Conservation (phyloP, 768 basidiomycete genomes). For the Tulasnella sp. region DNA sequence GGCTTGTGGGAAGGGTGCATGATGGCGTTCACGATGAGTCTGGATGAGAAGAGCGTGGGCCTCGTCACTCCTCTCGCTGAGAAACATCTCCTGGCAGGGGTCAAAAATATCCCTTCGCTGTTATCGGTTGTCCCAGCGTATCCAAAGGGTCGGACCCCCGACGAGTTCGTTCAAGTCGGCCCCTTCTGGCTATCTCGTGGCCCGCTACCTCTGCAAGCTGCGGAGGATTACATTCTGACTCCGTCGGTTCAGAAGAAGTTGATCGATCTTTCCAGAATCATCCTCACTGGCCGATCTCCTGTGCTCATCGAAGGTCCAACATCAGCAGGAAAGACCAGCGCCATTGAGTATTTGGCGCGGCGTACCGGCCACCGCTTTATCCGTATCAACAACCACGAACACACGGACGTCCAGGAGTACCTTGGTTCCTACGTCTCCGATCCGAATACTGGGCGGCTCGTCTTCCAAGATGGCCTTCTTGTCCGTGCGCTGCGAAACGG, state of each 20-base stretch:
- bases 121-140: constrained; percentile 56
- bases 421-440: constrained; percentile 94
- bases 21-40: constrained; percentile 96
- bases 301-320: constrained; percentile 97
- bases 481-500: constrained; percentile 85
- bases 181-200: constrained; percentile 87
- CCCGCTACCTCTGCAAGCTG: constrained; percentile 46
- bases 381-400: constrained; percentile 99
- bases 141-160: constrained; percentile 35
- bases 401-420: constrained; percentile 99
- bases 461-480: constrained; percentile 88
- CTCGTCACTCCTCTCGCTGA: constrained; percentile 59
- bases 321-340: constrained; percentile 94
- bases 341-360: constrained; percentile 88
- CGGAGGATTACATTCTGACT: constrained; percentile 85
- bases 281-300: constrained; percentile 80
- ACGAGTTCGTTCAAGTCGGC: constrained; percentile 67
- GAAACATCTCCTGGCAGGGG: constrained; percentile 64
- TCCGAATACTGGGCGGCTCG: constrained; percentile 80
- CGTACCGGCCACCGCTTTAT: constrained; percentile 91
- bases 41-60: constrained; percentile 62
- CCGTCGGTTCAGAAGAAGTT: constrained; percentile 91
- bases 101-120: constrained; percentile 69
- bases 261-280: constrained; percentile 87
- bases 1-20: constrained; percentile 93